phyloP scores from a whole-genome alignment of 257 asterid genomes.

The Dorcoceras hygrometricum region DNA sequence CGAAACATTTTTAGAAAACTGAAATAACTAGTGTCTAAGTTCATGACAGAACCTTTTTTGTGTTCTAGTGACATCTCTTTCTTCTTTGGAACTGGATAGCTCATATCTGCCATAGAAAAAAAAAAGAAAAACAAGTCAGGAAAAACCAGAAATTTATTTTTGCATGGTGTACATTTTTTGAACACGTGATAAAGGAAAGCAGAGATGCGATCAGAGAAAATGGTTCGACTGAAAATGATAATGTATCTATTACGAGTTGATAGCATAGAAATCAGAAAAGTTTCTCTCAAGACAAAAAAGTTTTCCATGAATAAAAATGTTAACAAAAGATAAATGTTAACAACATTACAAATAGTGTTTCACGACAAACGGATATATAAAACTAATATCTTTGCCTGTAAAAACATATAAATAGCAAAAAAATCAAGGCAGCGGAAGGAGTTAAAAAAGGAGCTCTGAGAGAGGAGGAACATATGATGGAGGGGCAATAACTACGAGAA shows the following conservation, averaged over 20 bases:
- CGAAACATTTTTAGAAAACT: not conserved
- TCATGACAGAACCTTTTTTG: conserved; percentile 50
- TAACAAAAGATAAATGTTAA: not conserved
- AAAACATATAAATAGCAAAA: not conserved
- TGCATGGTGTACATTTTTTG: not conserved
- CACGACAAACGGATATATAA: not conserved
- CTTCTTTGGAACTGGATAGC: conserved; percentile 65
- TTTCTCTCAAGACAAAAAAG: not conserved
- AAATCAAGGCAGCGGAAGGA: not conserved
- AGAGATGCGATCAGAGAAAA: not conserved
- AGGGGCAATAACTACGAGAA: not conserved
- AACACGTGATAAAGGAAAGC: not conserved
- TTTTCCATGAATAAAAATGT: not conserved
- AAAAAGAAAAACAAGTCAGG: conserved; percentile 18
- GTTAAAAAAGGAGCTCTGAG: not conserved
- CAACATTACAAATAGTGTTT: not conserved
- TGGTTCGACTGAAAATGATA: conserved; percentile 1
- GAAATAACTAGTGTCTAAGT: not conserved
- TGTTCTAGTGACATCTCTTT: conserved; percentile 58
- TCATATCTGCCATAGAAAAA: conserved; percentile 62
- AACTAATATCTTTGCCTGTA: not conserved
- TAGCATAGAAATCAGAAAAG: not conserved
- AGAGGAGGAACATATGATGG: not conserved
- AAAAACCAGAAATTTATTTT: too few species aligned
- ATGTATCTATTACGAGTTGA: not conserved